Evolutionary conservation across 1,284 basidiomycete species (phyloP), one percentile per base, ranked within the genome.

Genomic region (Hemileia vastatrix): DNA sequence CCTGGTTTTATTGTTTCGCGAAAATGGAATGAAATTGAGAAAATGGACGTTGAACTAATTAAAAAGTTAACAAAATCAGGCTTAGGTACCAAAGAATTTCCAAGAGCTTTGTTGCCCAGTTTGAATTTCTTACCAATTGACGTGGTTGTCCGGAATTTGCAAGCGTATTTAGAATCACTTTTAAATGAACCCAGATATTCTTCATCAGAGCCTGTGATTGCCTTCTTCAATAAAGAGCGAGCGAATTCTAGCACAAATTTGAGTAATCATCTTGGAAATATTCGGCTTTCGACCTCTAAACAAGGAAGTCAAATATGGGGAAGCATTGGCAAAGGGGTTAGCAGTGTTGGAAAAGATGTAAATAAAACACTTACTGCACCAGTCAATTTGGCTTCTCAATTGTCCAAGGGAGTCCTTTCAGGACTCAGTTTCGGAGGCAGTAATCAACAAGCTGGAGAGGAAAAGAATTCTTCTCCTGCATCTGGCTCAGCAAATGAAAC

Each of bases 1-100:
- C 59, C 59, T 24, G 59, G 59, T 33, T 61, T 61, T 31, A 61
- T 61, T 6, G 59, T 61, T 11, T 54, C 59, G 6, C 33, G 59
- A 19, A 53, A 53, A 49, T 61, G 59, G 59, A 27, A 51, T 4
- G 59, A 61, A 36, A 44, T 61, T 47, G 59, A 61, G 40, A 27
- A 45, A 31, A 61, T 61, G 59, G 59, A 61, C 19, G n/a, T 24
- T 18, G 59, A 43, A 8, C n/a, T n/a, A n/a, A 54, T 61, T 23
- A 49, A 53, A 13, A 61, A 54, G 31, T 45, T 54, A 44, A 61
- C 45, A 43, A 19, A 54, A n/a, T 27, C 49, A 9, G 59, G 59
- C 9, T 50, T 61, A 23, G 59, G 59, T 36, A 61, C 59, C 24
- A 54, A 47, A 36, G 50, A 36, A 9, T 61, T 61, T 49, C 59